Base-by-base conservation (phyloP, 352 stramenopile genomes). In the Phytophthora nicotianae region DNA sequence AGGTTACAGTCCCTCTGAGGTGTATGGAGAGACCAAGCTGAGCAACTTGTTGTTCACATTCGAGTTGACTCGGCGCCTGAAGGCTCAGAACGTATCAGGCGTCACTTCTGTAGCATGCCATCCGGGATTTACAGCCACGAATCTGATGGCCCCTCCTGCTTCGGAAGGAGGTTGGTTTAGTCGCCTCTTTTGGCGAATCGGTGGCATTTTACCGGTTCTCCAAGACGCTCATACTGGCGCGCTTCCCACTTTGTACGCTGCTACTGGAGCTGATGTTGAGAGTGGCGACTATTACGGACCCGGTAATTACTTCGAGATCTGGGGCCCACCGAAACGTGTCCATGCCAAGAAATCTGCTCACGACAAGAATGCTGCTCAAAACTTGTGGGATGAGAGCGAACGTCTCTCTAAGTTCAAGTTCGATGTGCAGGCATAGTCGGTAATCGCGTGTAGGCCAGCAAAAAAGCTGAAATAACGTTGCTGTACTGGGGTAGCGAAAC, bases 31-130 rank as follows among this genome's bases (percentile, higher is more conserved):
- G 26, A 70, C 63, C 50, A 98, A 98, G 75, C 71, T 98, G 23
- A 83, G 75, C 59, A 98, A 98, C 62, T 81, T 98, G 40, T 62
- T 97, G 3, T 98, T 98, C 69, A 86, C 90, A 2, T 59, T 90
- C 43, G 92, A 97, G 47, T 62, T 98, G 8, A 74, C 91, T 37
- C 71, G 79, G 14, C 76, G 82, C 0, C 42, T 1, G 26, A 26
- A 0, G 58, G 54, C 5, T 49, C 77, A 20, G 14, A 48, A 5
- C 8, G 9, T 46, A 1, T 11, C 5, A 4, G 51, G 56, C 19
- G 63, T 82, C 19, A 43, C 51, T 3, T 38, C 74, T 3, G 63
- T 73, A 3, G 56, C 62, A 8, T 74, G 67, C n/a, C 74, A 82
- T 17, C 74, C 74, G 0, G 74, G 74, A 13, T 52, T 59, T 29